phyloP scores from a whole-genome alignment of 2,329 filamentous ascomycete genomes.

The Diaporthe longicolla region DNA sequence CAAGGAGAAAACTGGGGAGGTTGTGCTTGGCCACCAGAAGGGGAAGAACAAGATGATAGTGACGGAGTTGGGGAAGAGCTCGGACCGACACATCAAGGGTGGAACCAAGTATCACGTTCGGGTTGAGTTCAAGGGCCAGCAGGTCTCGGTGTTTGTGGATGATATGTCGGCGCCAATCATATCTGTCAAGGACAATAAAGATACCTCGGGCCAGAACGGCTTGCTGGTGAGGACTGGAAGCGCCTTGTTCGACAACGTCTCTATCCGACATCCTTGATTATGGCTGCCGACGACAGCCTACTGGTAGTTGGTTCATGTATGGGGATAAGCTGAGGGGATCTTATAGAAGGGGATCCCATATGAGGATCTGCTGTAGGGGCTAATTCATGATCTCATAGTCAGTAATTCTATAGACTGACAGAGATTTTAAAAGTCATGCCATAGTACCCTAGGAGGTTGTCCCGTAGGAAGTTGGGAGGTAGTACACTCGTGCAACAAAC shows the following conservation, averaged over 20 bases:
- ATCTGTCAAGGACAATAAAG: not conserved
- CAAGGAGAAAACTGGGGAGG: not conserved
- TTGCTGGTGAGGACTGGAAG: conserved; percentile 3
- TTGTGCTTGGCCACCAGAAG: conserved; percentile 9
- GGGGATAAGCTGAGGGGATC: no score
- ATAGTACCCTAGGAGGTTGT: no score
- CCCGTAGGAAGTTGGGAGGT: no score
- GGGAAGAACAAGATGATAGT: not conserved
- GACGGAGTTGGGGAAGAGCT: not conserved
- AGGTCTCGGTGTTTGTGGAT: not conserved
- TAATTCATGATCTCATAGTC: no score
- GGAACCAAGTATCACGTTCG: not conserved
- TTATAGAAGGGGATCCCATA: no score
- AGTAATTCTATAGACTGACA: no score
- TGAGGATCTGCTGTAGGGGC: no score
- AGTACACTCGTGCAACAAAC: no score
- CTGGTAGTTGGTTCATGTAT: not conserved
- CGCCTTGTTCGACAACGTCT: conserved; percentile 22
- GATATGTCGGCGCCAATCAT: not conserved
- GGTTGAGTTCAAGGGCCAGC: not conserved
- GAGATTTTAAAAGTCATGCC: no score
- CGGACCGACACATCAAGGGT: not conserved
- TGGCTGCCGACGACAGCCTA: not conserved
- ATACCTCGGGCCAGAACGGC: conserved; percentile 1
- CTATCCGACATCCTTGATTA: conserved; percentile 5